These are phyloP conservation scores for Aspergillus pseudoglaucus DNA, from an alignment of 2,329 filamentous ascomycete species.

Conservation along the genomic window DNA sequence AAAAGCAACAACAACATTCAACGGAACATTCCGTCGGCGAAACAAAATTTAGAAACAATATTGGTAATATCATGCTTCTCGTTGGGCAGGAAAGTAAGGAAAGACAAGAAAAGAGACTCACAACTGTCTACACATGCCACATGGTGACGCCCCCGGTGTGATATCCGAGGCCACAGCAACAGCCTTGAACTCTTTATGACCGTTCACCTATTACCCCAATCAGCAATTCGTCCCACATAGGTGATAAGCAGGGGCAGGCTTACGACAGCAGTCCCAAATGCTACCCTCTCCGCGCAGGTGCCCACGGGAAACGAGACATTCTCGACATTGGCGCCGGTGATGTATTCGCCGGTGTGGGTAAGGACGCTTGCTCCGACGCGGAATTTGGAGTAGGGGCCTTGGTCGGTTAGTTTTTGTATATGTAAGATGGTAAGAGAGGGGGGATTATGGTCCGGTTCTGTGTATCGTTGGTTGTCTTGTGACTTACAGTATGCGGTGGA, in stretches of 20 bases:
- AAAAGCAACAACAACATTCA: not conserved
- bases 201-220: slow-evolving; percentile 30
- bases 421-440: not conserved
- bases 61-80: not conserved
- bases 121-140: slow-evolving; percentile 96
- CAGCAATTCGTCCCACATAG: slow-evolving; percentile 1
- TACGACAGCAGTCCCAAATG: slow-evolving; percentile 69
- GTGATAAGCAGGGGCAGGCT: slow-evolving; percentile 9
- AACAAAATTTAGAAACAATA: too few species aligned
- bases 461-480: not conserved
- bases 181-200: slow-evolving; percentile 60
- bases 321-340: slow-evolving; percentile 82
- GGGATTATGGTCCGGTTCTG: not conserved
- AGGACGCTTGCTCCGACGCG: slow-evolving; percentile 81
- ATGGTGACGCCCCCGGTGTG: slow-evolving; percentile 61
- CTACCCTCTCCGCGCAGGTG: slow-evolving; percentile 93
- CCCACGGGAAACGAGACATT: slow-evolving; percentile 90
- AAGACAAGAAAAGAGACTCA: slow-evolving; percentile 29
- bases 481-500: slow-evolving; percentile 68
- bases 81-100: not conserved
- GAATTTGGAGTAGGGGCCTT: slow-evolving; percentile 81
- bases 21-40: too few species aligned
- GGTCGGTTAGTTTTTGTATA: not conserved
- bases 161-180: slow-evolving; percentile 82
- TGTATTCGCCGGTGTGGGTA: slow-evolving; percentile 48